These are phyloP conservation scores for Celoporthe dispersa DNA, from an alignment of 2,329 filamentous ascomycete species.

Conservation along the genomic window DNA sequence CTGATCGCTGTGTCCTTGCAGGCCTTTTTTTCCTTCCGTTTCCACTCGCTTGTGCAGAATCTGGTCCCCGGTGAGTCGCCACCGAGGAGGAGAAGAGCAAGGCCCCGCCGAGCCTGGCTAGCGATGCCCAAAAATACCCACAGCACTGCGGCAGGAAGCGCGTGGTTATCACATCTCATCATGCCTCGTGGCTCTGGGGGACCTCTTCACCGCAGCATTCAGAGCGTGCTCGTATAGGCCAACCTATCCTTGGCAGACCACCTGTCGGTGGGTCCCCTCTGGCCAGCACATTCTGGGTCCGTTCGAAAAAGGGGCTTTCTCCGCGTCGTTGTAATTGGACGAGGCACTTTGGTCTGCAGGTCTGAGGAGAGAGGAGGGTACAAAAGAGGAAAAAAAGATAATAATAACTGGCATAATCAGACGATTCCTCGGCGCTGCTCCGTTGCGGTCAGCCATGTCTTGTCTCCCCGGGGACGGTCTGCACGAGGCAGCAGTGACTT, in stretches of 20 bases:
- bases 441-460: not conserved
- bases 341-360: not conserved
- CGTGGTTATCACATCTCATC: slow-evolving; percentile 1
- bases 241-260: not conserved
- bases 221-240: not conserved
- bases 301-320: not conserved
- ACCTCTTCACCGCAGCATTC: not conserved
- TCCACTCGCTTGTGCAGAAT: not conserved
- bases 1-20: not conserved
- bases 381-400: too few relatives aligned
- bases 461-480: not conserved
- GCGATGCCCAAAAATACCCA: not conserved
- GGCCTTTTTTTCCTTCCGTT: not conserved
- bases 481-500: not conserved
- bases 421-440: not conserved
- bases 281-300: not conserved
- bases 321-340: not conserved
- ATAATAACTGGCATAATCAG: not conserved
- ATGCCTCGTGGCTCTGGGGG: not conserved
- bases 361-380: too few relatives aligned
- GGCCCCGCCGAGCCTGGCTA: not conserved
- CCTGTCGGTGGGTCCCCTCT: not conserved
- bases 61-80: not conserved
- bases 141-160: not conserved
- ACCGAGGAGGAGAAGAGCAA: not conserved